phyloP scores from a whole-genome alignment of 495 filamentous ascomycete genomes.

The Daldinia childiae region DNA sequence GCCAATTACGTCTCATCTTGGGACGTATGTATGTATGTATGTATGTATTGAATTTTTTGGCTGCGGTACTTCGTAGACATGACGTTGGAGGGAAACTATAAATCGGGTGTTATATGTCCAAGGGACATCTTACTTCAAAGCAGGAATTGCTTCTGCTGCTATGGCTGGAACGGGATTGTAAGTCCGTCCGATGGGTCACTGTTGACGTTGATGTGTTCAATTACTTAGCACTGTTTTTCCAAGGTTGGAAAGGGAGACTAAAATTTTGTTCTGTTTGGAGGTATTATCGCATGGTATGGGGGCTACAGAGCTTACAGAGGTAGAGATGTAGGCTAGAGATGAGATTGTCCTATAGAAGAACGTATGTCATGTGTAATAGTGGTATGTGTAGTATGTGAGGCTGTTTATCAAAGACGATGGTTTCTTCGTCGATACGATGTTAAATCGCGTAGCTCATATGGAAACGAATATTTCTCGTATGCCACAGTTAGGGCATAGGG shows the following conservation, averaged over 20 bases:
- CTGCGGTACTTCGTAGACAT: conserved; percentile 12
- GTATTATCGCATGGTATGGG: neutral
- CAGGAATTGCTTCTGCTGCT: conserved; percentile 6
- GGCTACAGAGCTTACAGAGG: neutral
- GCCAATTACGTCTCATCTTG: conserved; percentile 2
- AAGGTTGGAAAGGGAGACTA: neutral
- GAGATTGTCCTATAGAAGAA: neutral
- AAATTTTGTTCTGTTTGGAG: neutral
- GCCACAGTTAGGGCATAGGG: neutral
- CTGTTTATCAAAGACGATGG: neutral
- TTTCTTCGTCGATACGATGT: neutral
- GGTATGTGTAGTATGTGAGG: neutral
- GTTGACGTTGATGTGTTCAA: conserved; percentile 18
- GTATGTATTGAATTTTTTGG: neutral
- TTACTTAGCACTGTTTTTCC: neutral
- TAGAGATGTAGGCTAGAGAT: neutral
- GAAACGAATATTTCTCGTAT: neutral
- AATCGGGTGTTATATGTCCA: conserved; percentile 16
- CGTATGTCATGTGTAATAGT: neutral
- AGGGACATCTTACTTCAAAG: neutral
- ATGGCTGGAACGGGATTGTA: neutral
- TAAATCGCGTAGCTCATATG: neutral
- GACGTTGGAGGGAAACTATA: conserved; percentile 34
- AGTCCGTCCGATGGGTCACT: neutral
- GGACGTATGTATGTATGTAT: too few species aligned